Evolutionary conservation across 345 rosid genomes (phyloP), one percentile per base, ranked within the genome.

Genomic region (Viola odorata): DNA sequence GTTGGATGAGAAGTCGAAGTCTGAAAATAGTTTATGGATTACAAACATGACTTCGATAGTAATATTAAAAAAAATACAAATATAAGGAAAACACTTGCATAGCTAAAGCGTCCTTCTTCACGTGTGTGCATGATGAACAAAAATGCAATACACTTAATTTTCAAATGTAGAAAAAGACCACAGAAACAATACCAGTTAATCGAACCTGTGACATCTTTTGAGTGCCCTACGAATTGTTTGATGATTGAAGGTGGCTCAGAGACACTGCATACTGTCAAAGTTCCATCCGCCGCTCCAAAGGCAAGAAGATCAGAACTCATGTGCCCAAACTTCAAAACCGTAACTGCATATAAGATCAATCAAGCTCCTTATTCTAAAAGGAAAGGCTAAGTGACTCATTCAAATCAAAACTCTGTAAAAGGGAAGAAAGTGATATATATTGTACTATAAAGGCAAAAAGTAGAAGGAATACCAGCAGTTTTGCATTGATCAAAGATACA

Each of bases 151-250:
- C 45, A 37, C 36, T 40, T 39, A 15, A 14, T 23, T 12, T 39
- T 65, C 60, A 73, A 73, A 51, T 45, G 67, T 16, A 67, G 62
- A 68, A 75, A 69, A 79, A 81, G 74, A 73, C 70, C 52, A 72
- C 59, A 63, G 82, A 73, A 77, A 65, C 60, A 74, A 69, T 84
- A 86, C 94, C 91, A 84, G 88, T 73, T 62, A 77, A 81, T 72
- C 95, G 76, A 86, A 94, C 99, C 99, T 89, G 99, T 89, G 86
- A 92, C 96, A 84, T 92, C 98, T 78, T 83, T 88, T 11, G 91
- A 81, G 61, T 94, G 96, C 54, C 95, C 91, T 36, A 61, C 80
- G 58, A 88, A 78, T 62, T 80, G 81, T 73, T 79, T 83, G 58
- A 77, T 73, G 47, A 85, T 73, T 62, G 84, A 80, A 72, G 96